Evolutionary conservation across 768 basidiomycete genomes (phyloP), one percentile per base, ranked within the genome.

Genomic region (Lactarius akahatsu): DNA sequence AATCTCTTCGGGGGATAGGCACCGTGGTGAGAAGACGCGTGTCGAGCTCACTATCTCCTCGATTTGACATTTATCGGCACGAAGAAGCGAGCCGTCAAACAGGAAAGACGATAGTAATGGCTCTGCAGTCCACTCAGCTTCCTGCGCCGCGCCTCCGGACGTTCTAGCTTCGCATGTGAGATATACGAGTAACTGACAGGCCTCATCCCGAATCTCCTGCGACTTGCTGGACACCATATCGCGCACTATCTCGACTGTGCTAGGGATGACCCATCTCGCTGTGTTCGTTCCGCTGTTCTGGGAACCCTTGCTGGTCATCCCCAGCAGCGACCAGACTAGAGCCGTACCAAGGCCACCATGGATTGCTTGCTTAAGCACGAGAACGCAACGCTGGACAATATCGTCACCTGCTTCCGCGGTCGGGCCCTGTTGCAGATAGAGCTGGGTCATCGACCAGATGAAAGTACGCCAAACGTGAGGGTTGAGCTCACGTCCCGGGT

Each of bases 381-480:
- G 52, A 18, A 67, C 58, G 43, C 62, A 59, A n/a, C 66, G 66
- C 50, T 56, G 52, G n/a, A 63, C 32, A 18, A 56, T 26, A 18
- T 63, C 66, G 9, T 59, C 52, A 26, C 56, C 43, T 20, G 7
- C 62, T 11, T 30, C n/a, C 10, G 58, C 15, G 32, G 36, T 47
- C n/a, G 36, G 57, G 8, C 26, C 43, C 45, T 43, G 66, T 47
- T 60, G 66, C 34, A 18, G 20, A 63, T 26, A 50, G 26, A 67
- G 66, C n/a, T 67, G 62, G 16, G 18, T 55, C 66, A 67, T 67
- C 28, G 66, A 67, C 66, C 66, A 67, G 20, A 67, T 67, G 30
- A 67, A 67, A 6, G 66, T 67, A 20, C 62, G 62, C 66, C 66
- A 67, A 45, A 67, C 52, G 16, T 63, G 66, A 23, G 66, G 62